Base-by-base conservation (phyloP, 257 asterid species). In the Solanum arcanum region DNA sequence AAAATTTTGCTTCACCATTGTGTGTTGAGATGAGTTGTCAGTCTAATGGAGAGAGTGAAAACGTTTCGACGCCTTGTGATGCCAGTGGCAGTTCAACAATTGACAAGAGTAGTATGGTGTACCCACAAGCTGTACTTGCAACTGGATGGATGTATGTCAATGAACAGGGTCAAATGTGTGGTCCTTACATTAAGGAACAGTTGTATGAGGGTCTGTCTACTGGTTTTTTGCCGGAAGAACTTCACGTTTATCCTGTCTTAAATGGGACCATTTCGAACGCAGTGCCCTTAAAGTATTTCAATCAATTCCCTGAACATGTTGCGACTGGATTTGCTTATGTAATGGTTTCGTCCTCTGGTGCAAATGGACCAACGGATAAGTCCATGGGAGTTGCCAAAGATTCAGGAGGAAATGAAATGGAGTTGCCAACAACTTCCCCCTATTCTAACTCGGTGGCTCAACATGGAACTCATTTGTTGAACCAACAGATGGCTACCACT, bases 111-210 rank as follows among this genome's bases (percentile, higher is more conserved):
- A 78, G 59, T 86, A 69, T 88, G 42, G 82, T 62, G 39, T 47
- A 21, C 77, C 66, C 87, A 13, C 35, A 62, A 41, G 84, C 84
- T 41, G 81, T 87, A 21, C 89, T 87, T 86, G 98, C 92, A 73
- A 91, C 92, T 70, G 99, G 98, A 81, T 97, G 99, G 99, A 97
- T 93, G 98, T 97, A 97, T 89, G 90, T 94, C 80, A 97, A 97
- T 91, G 94, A 97, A 87, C 90, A 59, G 62, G 96, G 97, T 59
- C 95, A 93, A 91, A 94, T 97, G 98, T 95, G 98, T 74, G 99
- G 99, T 68, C 99, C 99, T 33, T 97, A 97, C 89, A 94, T 96
- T 73, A 94, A 94, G 86, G 94, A 94, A 81, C 99, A 95, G 86
- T 86, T 97, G 73, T 93, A 89, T 86, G 98, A 95, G 89, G 99